Percentiles rank a stretch among this genome's conserved stretches.
Evolutionary conservation across 208 protist species (phyloP).

Genomic region (Trypanosoma avium): DNA sequence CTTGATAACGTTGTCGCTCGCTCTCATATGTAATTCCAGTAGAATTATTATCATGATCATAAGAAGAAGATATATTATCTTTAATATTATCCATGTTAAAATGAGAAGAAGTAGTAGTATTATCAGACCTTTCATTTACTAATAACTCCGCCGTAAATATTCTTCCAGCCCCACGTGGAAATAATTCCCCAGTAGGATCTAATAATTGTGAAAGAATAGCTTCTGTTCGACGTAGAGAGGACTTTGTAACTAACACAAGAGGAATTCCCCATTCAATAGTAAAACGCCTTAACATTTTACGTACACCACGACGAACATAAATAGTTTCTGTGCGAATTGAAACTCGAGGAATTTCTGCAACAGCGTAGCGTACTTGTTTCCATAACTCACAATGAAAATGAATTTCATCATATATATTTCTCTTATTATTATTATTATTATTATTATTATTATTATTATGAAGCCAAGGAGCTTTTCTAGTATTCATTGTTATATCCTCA

Average conservation of each 20-base stretch:
- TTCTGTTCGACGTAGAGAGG: conserved; percentile 48
- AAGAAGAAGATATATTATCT: neutral
- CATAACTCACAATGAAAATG: conserved; percentile 46
- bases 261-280: conserved; percentile 74
- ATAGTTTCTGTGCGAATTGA: conserved; percentile 44
- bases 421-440: too few species aligned
- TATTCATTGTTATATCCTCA: neutral
- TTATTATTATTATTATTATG: too few species aligned
- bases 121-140: neutral
- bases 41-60: neutral
- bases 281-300: conserved; percentile 47
- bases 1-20: neutral
- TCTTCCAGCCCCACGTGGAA: conserved; percentile 24
- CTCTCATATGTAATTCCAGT: neutral
- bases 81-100: neutral
- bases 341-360: neutral
- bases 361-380: conserved; percentile 33
- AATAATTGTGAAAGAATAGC: conserved; percentile 60
- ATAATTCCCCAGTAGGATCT: conserved; percentile 58
- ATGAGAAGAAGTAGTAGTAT: neutral
- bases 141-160: conserved; percentile 33
- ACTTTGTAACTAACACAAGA: conserved; percentile 76
- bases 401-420: too few species aligned
- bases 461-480: too few species aligned
- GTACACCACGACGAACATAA: conserved; percentile 63